Conservation (phyloP, 1,139 yeast genomes). For the Magnusiomyces paraingens region DNA sequence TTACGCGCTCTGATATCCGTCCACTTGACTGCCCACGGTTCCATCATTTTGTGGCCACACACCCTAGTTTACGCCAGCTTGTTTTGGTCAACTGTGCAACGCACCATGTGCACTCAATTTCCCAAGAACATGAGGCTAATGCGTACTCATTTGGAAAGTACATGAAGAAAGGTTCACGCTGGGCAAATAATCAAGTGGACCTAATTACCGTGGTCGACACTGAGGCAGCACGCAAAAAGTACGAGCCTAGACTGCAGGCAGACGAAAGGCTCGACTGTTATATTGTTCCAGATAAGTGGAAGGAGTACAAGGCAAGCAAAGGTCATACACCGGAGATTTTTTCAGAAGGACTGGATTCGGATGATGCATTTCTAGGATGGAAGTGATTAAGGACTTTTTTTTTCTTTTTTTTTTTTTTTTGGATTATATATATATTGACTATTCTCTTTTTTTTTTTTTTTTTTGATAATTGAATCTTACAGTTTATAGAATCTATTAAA, state of each 20-base stretch:
- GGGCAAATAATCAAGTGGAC: background rate
- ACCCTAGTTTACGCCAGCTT: background rate
- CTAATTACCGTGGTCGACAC: background rate
- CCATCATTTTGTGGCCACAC: background rate
- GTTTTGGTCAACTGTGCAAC: background rate
- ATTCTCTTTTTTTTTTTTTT: too few species aligned
- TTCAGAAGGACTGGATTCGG: too few species aligned
- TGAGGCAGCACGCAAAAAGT: background rate
- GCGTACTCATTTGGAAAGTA: background rate
- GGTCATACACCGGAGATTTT: too few species aligned
- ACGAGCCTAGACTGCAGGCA: background rate
- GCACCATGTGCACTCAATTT: background rate
- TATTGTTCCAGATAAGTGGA: background rate
- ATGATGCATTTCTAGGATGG: too few species aligned
- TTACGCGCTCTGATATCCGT: background rate
- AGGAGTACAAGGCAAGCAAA: background rate
- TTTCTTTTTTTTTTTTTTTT: too few species aligned
- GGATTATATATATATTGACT: too few species aligned
- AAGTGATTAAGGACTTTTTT: too few species aligned
- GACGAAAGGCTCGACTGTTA: background rate
- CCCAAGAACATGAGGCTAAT: background rate
- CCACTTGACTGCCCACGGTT: background rate
- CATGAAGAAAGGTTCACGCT: background rate
- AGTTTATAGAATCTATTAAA: too few species aligned
- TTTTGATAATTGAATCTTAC: too few species aligned